These are phyloP conservation scores for Trichosporon inkin DNA, from an alignment of 1,284 basidiomycete species.

Conservation along the genomic window DNA sequence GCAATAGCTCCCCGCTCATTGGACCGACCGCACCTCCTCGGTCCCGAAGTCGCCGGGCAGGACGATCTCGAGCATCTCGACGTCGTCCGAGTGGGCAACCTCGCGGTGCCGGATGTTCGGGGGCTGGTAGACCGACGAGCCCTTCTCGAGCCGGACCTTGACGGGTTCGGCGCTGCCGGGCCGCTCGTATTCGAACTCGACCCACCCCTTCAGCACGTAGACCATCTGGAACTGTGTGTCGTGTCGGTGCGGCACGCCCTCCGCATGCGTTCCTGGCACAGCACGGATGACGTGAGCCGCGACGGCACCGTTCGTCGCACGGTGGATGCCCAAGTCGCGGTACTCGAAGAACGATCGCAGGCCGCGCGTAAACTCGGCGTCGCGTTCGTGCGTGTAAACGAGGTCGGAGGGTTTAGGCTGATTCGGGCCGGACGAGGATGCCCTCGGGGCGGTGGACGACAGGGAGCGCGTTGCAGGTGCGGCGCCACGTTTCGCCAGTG, in stretches of 20 bases:
- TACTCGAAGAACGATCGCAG: conserved; percentile 19
- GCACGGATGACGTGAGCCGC: conserved; percentile 15
- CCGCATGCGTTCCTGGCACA: conserved; percentile 3
- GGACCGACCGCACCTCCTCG: conserved; percentile 8
- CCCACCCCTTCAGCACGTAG: conserved; percentile 16
- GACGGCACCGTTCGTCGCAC: conserved; percentile 8
- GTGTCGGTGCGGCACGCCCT: conserved; percentile 10
- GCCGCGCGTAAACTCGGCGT: conserved; percentile 12
- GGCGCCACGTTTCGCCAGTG: too few species aligned
- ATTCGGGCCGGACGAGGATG: too few species aligned
- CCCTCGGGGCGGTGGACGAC: too few species aligned
- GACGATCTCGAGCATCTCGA: conserved; percentile 18
- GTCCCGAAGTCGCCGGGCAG: conserved; percentile 13
- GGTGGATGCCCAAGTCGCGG: conserved; percentile 15
- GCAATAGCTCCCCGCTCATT: background rate
- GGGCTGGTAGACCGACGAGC: conserved; percentile 13
- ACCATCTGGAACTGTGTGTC: conserved; percentile 15
- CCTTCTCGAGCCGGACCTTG: conserved; percentile 6
- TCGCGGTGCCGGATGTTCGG: conserved; percentile 16
- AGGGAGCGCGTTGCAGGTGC: too few species aligned
- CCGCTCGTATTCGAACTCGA: conserved; percentile 16
- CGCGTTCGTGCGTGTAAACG: conserved; percentile 1
- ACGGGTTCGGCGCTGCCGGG: conserved; percentile 4
- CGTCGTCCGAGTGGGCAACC: conserved; percentile 14
- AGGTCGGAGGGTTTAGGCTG: conserved; percentile 5